Base-by-base conservation (phyloP, 139 green algal species). In the Prasinococcaceae sp. region DNA sequence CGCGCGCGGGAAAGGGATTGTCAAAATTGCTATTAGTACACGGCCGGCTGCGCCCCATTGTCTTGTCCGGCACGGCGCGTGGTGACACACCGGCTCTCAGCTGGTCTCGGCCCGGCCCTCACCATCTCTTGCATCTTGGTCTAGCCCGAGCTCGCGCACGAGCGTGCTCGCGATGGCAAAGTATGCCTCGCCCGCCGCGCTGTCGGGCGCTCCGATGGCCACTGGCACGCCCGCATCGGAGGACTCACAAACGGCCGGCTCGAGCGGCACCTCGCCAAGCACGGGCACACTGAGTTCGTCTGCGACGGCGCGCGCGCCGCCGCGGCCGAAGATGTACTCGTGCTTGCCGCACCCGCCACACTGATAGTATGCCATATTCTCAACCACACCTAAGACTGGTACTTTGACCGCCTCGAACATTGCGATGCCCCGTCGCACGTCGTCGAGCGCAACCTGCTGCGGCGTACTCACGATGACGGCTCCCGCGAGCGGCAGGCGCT, bases 391-490 rank as follows among this genome's bases (percentile, higher is more conserved):
- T 28, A 93, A 50, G 24, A 94, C 58, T 0, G 79, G 79, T 40
- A 93, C 77, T 17, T 70, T 60, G 24, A 92, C 62, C 24, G 82
- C 79, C 12, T 53, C 45, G 66, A 93, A 96, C 80, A 93, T 87
- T 48, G 76, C 69, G 19, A 74, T 73, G 19, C 83, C 85, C 8
- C 79, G 55, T 1, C 82, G 30, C 27, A 71, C 80, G 49, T 86
- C 80, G 9, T 72, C 61, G 32, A 86, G 55, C 2, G 79, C 73
- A 17, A 88, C 60, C 23, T 86, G 81, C 69, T 93, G 83, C 9
- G 86, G 86, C 3, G 86, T 94, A 25, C 76, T 81, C 42, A 94
- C 82, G 9, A 96, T 79, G 17, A 93, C 65, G 8, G 81, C 85
- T 1, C 87, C 55, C 4, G 63, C 32, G 14, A 76, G 49, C 17